phyloP scores from a whole-genome alignment of 371 early-diverging fungal genomes.

The Conidiobolus incongruus region DNA sequence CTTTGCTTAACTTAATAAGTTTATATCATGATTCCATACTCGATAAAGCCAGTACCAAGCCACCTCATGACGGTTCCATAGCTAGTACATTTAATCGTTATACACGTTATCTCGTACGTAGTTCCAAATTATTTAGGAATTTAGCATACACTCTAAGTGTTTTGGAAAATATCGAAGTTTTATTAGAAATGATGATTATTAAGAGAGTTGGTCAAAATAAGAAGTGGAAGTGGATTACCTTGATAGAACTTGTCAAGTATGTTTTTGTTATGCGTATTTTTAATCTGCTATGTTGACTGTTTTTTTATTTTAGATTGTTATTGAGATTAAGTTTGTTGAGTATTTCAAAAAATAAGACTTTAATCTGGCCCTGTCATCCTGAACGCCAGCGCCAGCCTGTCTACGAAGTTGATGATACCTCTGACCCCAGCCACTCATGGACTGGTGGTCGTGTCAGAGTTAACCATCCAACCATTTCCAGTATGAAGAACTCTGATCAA shows the following conservation, averaged over 20 bases:
- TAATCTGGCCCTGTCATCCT: slow-evolving; percentile 32
- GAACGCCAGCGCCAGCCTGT: slow-evolving; percentile 48
- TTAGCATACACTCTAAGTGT: slow-evolving; percentile 39
- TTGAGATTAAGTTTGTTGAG: slow-evolving; percentile 1
- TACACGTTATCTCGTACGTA: slow-evolving; percentile 27
- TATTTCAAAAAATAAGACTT: background rate
- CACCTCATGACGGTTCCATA: slow-evolving; percentile 14
- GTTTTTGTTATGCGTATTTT: slow-evolving; percentile 3
- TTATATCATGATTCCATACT: slow-evolving; percentile 76
- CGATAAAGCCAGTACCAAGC: slow-evolving; percentile 27
- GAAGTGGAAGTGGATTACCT: slow-evolving; percentile 37
- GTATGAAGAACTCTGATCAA: no score
- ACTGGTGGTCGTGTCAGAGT: no score
- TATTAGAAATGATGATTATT: slow-evolving; percentile 63
- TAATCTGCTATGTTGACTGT: no score
- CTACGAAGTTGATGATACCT: slow-evolving; percentile 13
- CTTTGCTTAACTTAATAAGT: slow-evolving; percentile 54
- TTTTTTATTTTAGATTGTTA: background rate
- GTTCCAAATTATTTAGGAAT: slow-evolving; percentile 21
- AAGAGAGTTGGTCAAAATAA: slow-evolving; percentile 37
- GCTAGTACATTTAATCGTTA: slow-evolving; percentile 45
- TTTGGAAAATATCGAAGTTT: slow-evolving; percentile 50
- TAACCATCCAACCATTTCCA: no score
- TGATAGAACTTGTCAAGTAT: slow-evolving; percentile 55
- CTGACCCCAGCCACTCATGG: no score